Evolutionary conservation across 2,329 filamentous ascomycete genomes (phyloP), one percentile per base, ranked within the genome.

Genomic region (Sphaerostilbella broomeana): DNA sequence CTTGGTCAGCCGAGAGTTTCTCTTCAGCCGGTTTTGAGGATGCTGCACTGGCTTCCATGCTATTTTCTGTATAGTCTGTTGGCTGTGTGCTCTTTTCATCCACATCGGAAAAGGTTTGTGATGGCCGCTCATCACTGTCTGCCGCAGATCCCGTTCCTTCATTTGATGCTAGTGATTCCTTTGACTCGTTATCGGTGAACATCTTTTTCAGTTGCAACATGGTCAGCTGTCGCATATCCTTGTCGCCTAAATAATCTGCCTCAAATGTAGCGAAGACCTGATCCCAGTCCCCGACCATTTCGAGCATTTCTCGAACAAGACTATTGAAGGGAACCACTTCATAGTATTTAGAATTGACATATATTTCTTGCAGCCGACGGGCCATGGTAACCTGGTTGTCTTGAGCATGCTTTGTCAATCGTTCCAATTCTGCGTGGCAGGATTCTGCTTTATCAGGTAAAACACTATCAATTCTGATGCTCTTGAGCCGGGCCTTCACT

Each of bases 231-330:
- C 88, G 78, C 54, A 98, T 94, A 64, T 98, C 92, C 55, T 94
- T 97, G 60, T 98, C 94, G 0, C 90, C 90, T 52, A 98, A 83
- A 63, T 90, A 98, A 51, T 94, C 85, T 29, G 81, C 78, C 58
- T 98, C 94, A 44, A 98, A 97, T 39, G 92, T 84, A 40, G 79
- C 73, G 64, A 98, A 98, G 0, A 79, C 79, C 17, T 83, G 79
- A 55, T 98, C 94, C 92, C 92, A 98, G 48, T 89, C 86, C 15
- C 88, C 81, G 4, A 90, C 89, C 51, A 86, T 94, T 56, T 95
- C 89, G 48, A 97, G 81, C 70, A 95, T 92, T 40, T 86, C 84
- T 49, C 90, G 81, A 35, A 95, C 77, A 6, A 90, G 84, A 42
- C 83, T 75, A 51, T 97, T 98, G 47, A 98, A 74, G 1, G 94